These are phyloP conservation scores for Suillus hirtellus DNA, from an alignment of 768 basidiomycete genomes.

Conservation along the genomic window DNA sequence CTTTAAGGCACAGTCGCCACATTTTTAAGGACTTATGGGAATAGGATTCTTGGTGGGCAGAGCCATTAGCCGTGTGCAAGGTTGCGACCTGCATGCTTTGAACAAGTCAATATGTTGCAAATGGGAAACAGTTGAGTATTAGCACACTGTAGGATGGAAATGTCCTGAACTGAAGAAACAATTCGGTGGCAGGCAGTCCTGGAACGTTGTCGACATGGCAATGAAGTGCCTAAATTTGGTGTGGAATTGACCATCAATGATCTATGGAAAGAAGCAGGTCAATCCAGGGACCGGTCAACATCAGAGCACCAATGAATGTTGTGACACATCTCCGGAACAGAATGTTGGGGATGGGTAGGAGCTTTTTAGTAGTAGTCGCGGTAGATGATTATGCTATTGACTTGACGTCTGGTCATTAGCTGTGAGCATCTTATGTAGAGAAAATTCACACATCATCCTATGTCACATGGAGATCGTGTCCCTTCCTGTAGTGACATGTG, in stretches of 20 bases:
- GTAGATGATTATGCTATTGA: background rate
- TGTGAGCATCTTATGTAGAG: conserved; percentile 30
- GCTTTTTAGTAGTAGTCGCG: background rate
- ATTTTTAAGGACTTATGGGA: conserved; percentile 57
- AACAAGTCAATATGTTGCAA: conserved; percentile 2
- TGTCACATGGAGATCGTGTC: conserved; percentile 42
- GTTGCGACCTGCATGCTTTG: conserved; percentile 54
- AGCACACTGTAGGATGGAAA: conserved; percentile 47
- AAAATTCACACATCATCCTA: conserved; percentile 29
- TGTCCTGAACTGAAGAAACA: conserved; percentile 76
- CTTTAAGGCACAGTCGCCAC: conserved; percentile 36
- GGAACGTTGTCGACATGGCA: conserved; percentile 64
- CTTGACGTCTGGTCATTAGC: conserved; percentile 7
- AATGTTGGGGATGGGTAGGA: conserved; percentile 16
- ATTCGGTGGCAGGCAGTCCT: conserved; percentile 63
- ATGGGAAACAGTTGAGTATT: background rate
- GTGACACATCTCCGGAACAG: conserved; percentile 56
- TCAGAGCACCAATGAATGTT: conserved; percentile 50
- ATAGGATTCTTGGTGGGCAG: conserved; percentile 71
- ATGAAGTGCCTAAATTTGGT: conserved; percentile 70
- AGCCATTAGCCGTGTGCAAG: conserved; percentile 65
- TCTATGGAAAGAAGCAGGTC: conserved; percentile 37
- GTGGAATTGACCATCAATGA: conserved; percentile 77
- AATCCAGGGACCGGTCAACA: conserved; percentile 9
- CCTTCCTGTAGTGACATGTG: conserved; percentile 29